Conservation (phyloP, 805 yeast species). For the Peterozyma toletana region DNA sequence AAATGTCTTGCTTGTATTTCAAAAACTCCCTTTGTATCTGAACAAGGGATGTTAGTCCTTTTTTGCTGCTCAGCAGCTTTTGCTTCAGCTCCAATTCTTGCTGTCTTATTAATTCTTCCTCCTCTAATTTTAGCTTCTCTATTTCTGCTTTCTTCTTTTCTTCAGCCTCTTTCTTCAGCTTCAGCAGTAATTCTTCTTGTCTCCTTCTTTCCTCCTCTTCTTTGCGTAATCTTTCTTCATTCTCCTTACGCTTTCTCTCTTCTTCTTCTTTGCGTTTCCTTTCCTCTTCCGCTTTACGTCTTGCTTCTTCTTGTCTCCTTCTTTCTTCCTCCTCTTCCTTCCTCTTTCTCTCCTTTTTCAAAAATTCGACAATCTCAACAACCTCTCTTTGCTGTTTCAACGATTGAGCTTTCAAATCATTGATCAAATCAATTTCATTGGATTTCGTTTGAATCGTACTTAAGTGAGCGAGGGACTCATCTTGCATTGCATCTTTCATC, state of each 20-base stretch:
- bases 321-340: conserved; percentile 8
- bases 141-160: conserved; percentile 16
- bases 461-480: neutral
- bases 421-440: neutral
- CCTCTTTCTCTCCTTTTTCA: conserved; percentile 11
- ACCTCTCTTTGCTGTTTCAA: conserved; percentile 11
- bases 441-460: neutral
- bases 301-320: conserved; percentile 9
- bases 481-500: conserved; percentile 9
- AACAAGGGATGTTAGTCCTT: conserved; percentile 25
- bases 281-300: conserved; percentile 14
- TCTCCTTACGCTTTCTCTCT: conserved; percentile 15
- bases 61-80: conserved; percentile 9
- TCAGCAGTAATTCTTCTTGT: conserved; percentile 13
- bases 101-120: conserved; percentile 6
- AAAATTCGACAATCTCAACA: conserved; percentile 10
- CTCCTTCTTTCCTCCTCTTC: conserved; percentile 17
- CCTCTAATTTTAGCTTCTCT: conserved; percentile 1
- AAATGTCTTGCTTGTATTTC: conserved; percentile 43
- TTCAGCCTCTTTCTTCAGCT: conserved; percentile 16
- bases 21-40: conserved; percentile 35
- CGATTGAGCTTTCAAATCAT: conserved; percentile 3
- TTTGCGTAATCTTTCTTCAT: conserved; percentile 17
- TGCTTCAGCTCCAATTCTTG: conserved; percentile 13
- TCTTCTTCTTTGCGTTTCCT: conserved; percentile 16